Conservation (phyloP, 2,329 filamentous ascomycete genomes). For the Dothideomycetes sp. region DNA sequence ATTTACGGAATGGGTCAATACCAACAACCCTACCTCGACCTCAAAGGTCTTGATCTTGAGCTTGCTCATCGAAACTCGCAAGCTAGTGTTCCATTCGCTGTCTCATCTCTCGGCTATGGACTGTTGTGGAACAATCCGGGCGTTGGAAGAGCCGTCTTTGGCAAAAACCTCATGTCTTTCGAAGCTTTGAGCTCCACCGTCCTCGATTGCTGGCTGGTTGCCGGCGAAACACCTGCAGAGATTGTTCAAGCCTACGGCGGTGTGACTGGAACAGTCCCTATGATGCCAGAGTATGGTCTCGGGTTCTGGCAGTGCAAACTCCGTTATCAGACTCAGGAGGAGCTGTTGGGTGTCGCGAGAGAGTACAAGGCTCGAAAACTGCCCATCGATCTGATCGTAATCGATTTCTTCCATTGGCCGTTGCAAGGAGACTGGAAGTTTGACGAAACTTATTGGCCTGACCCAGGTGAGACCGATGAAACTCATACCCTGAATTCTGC, state of each 20-base stretch:
- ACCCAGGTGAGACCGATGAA: conserved; percentile 32
- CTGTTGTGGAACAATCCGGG: conserved; percentile 59
- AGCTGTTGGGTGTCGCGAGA: conserved; percentile 50
- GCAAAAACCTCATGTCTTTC: conserved; percentile 52
- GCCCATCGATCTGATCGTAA: conserved; percentile 56
- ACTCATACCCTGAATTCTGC: too few species aligned
- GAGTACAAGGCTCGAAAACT: conserved; percentile 49
- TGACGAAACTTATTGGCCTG: conserved; percentile 55
- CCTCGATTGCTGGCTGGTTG: conserved; percentile 58
- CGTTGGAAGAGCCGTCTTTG: conserved; percentile 52
- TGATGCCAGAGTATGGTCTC: conserved; percentile 56
- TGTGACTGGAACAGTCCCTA: conserved; percentile 51
- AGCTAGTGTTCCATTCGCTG: conserved; percentile 53
- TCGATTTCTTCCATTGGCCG: conserved; percentile 61
- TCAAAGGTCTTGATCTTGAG: conserved; percentile 55
- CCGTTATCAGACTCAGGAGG: conserved; percentile 56
- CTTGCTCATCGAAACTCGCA: conserved; percentile 59
- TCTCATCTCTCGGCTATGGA: conserved; percentile 53
- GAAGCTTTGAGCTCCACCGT: conserved; percentile 49
- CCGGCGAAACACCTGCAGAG: conserved; percentile 45
- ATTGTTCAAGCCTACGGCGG: conserved; percentile 49
- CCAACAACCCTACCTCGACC: conserved; percentile 53
- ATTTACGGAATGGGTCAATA: conserved; percentile 65
- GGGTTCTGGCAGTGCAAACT: conserved; percentile 63
- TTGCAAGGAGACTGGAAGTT: conserved; percentile 60